A percentile compares a stretch with the other conserved stretches of the same genome.
Conservation (phyloP, 2,329 filamentous ascomycete species). For the Bipolaris bicolor region DNA sequence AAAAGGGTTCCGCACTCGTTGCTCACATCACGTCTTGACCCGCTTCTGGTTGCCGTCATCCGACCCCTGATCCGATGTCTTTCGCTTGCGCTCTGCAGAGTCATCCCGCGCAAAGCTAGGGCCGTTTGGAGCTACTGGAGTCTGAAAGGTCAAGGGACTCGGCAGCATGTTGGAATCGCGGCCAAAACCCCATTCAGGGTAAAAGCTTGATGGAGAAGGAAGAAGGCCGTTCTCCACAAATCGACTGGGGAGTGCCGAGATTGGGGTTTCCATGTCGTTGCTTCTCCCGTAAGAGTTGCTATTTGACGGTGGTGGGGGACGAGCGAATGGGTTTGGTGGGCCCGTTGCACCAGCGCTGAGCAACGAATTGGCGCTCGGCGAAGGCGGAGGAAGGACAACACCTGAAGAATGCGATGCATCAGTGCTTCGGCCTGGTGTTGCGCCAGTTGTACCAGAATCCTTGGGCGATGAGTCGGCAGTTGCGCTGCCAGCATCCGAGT, state of each 20-base stretch:
- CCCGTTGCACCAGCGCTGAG: slow-evolving; percentile 90
- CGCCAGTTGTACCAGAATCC: slow-evolving; percentile 64
- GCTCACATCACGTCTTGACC: slow-evolving; percentile 40
- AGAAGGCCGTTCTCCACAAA: slow-evolving; percentile 88
- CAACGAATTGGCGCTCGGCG: slow-evolving; percentile 83
- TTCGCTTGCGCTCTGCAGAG: slow-evolving; percentile 48
- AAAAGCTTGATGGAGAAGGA: slow-evolving; percentile 90
- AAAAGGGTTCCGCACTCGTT: neutral
- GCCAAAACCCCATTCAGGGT: slow-evolving; percentile 85
- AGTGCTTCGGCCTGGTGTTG: slow-evolving; percentile 62
- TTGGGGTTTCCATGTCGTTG: slow-evolving; percentile 71
- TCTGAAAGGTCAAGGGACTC: slow-evolving; percentile 91
- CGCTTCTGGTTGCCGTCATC: slow-evolving; percentile 47
- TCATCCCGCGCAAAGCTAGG: slow-evolving; percentile 54
- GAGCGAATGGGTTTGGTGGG: slow-evolving; percentile 93
- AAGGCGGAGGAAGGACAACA: slow-evolving; percentile 89
- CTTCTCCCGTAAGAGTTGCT: slow-evolving; percentile 50
- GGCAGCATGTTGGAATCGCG: slow-evolving; percentile 85
- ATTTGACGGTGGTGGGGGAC: slow-evolving; percentile 76
- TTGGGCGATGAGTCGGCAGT: slow-evolving; percentile 73
- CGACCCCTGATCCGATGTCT: slow-evolving; percentile 49
- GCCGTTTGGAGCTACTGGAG: slow-evolving; percentile 64
- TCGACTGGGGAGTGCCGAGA: slow-evolving; percentile 89
- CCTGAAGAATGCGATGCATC: slow-evolving; percentile 67
- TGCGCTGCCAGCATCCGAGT: slow-evolving; percentile 77